These are phyloP conservation scores for Salvia miltiorrhiza DNA, from an alignment of 257 asterid genomes.

Conservation along the genomic window DNA sequence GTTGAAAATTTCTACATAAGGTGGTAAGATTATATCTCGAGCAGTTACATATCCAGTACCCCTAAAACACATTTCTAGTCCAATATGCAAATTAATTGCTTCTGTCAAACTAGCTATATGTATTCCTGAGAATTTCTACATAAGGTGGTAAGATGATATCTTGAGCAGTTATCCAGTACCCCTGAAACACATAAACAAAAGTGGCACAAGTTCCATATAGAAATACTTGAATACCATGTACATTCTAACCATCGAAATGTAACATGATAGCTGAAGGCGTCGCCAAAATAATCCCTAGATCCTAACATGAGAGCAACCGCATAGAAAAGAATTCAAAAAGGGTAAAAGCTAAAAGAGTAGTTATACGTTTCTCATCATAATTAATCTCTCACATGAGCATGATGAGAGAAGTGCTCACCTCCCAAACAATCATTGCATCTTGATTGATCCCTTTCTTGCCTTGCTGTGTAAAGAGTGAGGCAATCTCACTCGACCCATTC, in stretches of 20 bases:
- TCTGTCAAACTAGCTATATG: too few species aligned
- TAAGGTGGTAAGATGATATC: neutral
- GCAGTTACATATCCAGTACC: too few species aligned
- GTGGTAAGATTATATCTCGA: neutral
- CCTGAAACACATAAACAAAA: too few species aligned
- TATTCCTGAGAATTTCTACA: neutral
- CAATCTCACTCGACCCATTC: slow-evolving; percentile 74
- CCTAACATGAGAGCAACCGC: neutral
- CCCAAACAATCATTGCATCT: slow-evolving; percentile 97
- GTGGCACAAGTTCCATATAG: neutral
- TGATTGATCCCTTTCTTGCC: slow-evolving; percentile 91
- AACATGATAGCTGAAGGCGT: neutral
- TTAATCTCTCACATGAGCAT: neutral
- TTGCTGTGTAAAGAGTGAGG: slow-evolving; percentile 68
- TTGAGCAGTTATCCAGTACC: too few species aligned
- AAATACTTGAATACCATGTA: neutral
- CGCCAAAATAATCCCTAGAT: neutral
- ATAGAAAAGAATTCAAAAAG: neutral
- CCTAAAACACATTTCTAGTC: neutral
- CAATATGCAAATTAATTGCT: neutral
- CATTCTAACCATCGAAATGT: neutral
- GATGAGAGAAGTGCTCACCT: slow-evolving; percentile 49
- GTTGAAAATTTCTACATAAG: neutral
- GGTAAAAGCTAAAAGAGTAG: neutral
- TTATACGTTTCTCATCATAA: neutral